A percentile compares a stretch with the other conserved stretches of the same genome.
phyloP scores from a whole-genome alignment of 108 stramenopile species.

The Fragilariopsis cylindrus region DNA sequence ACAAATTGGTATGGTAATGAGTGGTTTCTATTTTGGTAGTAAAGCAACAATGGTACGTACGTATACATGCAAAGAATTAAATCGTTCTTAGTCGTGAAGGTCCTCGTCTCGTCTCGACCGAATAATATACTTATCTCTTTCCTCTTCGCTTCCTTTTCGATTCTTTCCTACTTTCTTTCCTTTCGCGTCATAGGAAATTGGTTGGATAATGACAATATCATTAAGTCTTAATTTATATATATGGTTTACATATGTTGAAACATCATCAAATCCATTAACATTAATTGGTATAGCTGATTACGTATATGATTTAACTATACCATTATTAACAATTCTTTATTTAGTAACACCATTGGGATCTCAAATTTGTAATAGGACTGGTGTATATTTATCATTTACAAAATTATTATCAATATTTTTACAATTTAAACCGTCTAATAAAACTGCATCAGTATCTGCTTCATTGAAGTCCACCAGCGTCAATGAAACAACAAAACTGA shows the following conservation, averaged over 20 bases:
- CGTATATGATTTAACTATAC: not conserved
- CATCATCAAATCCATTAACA: not conserved
- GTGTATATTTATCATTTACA: not conserved
- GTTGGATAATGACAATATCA: not conserved
- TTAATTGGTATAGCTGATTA: not conserved
- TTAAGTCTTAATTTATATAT: not conserved
- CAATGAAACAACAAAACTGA: too few relatives aligned
- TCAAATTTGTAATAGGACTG: not conserved
- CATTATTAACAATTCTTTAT: not conserved
- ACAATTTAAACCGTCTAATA: too few relatives aligned
- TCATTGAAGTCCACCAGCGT: too few relatives aligned
- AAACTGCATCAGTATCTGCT: too few relatives aligned
- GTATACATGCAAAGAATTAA: too few relatives aligned
- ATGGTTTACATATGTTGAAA: not conserved
- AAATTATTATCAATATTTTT: too few relatives aligned
- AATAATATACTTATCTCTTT: too few relatives aligned
- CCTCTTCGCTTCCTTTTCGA: too few relatives aligned
- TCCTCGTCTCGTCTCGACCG: too few relatives aligned
- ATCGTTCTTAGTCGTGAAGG: too few relatives aligned
- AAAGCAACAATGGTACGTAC: too few relatives aligned
- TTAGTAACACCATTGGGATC: not conserved
- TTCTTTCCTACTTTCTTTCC: too few relatives aligned
- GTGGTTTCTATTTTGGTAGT: not conserved
- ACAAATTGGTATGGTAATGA: constrained; percentile 1
- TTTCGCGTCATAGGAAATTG: not conserved